Evolutionary conservation across 257 asterid species (phyloP), one percentile per base, ranked within the genome.

Genomic region (Petrea volubilis): DNA sequence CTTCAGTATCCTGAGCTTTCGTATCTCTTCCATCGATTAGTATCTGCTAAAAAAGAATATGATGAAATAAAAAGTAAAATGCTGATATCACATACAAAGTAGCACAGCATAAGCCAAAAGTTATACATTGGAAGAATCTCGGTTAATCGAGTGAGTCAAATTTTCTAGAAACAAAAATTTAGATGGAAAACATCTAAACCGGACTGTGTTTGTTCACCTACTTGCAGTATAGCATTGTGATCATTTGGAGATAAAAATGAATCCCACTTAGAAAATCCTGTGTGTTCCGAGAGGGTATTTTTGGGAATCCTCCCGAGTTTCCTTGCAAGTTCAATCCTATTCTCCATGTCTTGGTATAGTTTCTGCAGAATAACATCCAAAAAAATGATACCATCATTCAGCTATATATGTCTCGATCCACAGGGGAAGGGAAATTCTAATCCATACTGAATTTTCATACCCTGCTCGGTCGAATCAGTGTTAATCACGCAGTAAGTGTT

Each of bases 191-290:
- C n/a, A n/a, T n/a, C n/a, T n/a, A n/a, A n/a, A n/a, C n/a, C 38
- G 6, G 28, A 2, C n/a, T 56, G 38, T 56, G 29, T 15, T 23
- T 6, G 29, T 47, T 23, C 71, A 41, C 80, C 17, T 73, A 92
- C 97, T 79, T 92, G 90, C 73, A 92, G 65, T 28, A 92, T 86
- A 60, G 97, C 51, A 60, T 85, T 95, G 71, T 92, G 97, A 73
- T 92, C 90, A 25, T 71, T 61, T 43, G 36, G 70, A 27, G 98
- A 90, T 33, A 71, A 70, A 76, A 43, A 82, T 2, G 88, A 75
- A 74, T 84, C 85, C 96, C 97, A 89, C 53, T 70, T 67, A 5
- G 82, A 80, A 62, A 85, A 85, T 53, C 90, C 95, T 58, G 2
- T 60, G 64, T 85, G 81, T 55, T 84, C 85, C 50, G 44, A 31